Percentiles rank a stretch among this genome's conserved stretches.
Evolutionary conservation across 345 rosid genomes (phyloP).

Genomic region (Melaleuca alternifolia): DNA sequence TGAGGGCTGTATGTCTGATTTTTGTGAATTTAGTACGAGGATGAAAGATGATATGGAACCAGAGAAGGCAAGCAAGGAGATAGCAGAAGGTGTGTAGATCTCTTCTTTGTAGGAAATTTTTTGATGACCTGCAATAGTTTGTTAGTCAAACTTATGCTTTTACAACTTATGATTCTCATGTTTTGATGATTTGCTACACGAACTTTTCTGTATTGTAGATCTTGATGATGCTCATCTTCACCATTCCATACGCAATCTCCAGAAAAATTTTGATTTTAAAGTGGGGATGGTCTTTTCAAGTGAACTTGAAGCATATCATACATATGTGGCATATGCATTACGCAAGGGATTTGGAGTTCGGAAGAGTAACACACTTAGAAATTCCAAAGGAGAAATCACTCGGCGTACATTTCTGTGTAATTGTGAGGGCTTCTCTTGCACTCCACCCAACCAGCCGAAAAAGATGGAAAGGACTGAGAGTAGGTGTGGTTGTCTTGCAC

Average conservation of each 20-base stretch:
- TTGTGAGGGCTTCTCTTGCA: background rate
- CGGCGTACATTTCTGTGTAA: background rate
- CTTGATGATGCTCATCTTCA: background rate
- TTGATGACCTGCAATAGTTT: background rate
- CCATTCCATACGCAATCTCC: background rate
- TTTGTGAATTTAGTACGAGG: background rate
- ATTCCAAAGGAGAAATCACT: background rate
- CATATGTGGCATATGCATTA: background rate
- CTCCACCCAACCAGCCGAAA: background rate
- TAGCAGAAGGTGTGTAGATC: background rate
- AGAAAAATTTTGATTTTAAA: background rate
- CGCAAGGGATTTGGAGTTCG: background rate
- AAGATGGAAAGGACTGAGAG: background rate
- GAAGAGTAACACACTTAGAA: background rate
- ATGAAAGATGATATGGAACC: background rate
- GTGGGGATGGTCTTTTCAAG: background rate
- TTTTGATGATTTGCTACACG: background rate
- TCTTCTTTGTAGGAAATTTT: background rate
- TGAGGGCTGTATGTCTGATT: background rate
- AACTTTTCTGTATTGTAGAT: background rate
- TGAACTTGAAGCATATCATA: background rate
- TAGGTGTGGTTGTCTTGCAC: background rate
- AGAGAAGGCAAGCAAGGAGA: background rate
- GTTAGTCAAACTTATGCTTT: background rate
- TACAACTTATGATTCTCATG: background rate